A percentile compares a stretch with the other conserved stretches of the same genome.
Conservation (phyloP, 352 stramenopile genomes). For the Pythium myriotylum region DNA sequence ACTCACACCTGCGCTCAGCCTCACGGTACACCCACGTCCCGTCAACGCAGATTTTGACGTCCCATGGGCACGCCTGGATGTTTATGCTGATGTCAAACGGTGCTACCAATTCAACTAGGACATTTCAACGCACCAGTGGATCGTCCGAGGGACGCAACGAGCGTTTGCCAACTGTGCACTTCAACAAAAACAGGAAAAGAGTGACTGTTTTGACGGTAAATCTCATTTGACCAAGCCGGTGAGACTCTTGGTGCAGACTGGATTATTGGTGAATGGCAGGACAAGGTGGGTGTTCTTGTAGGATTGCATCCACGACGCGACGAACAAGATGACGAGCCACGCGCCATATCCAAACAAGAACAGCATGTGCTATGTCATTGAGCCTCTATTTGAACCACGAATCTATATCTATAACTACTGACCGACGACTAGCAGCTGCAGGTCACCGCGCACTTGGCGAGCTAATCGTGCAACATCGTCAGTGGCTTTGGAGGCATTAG, state of each 20-base stretch:
- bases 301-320: too few species aligned
- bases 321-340: conserved; percentile 26
- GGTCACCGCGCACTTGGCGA: conserved; percentile 59
- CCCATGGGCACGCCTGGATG: conserved; percentile 55
- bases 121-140: too few species aligned
- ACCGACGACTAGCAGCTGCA: conserved; percentile 58
- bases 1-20: conserved; percentile 45
- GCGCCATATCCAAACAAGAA: too few species aligned
- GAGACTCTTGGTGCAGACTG: too few species aligned
- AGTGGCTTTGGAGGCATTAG: conserved; percentile 24
- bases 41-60: conserved; percentile 63
- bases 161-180: not conserved
- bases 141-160: conserved; percentile 28
- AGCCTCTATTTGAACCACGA: conserved; percentile 12
- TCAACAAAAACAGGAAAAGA: not conserved
- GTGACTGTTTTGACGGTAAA: not conserved
- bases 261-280: too few species aligned
- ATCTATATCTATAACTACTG: conserved; percentile 18
- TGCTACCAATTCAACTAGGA: too few species aligned
- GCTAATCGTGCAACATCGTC: conserved; percentile 44
- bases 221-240: too few species aligned
- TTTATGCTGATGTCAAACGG: too few species aligned
- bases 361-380: too few species aligned
- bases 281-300: too few species aligned
- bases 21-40: conserved; percentile 69